Percentiles rank a stretch among this genome's conserved stretches.
These are phyloP conservation scores for Coemansia sp. DNA, from an alignment of 192 early-diverging fungal species.

Conservation along the genomic window DNA sequence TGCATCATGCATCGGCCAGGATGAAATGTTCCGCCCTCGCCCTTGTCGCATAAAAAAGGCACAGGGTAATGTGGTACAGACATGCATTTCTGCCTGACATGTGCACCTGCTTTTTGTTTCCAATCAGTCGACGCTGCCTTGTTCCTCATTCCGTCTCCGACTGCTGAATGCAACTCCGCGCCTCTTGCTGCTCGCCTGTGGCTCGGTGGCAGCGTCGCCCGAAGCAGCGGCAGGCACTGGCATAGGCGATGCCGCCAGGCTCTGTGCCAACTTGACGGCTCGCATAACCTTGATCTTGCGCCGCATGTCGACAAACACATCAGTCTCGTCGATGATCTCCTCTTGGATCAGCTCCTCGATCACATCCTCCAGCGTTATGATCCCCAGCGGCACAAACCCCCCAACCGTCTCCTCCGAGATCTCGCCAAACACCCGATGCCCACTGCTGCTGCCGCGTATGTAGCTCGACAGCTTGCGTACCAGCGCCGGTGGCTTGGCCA, in stretches of 20 bases:
- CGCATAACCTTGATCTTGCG: conserved; percentile 48
- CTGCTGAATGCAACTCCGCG: conserved; percentile 25
- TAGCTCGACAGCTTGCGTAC: conserved; percentile 37
- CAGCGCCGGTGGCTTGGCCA: conserved; percentile 15
- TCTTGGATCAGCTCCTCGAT: conserved; percentile 84
- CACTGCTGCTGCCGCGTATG: conserved; percentile 17
- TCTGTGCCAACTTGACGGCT: conserved; percentile 41
- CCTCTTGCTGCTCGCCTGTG: conserved; percentile 1
- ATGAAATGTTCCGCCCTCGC: too few relatives aligned
- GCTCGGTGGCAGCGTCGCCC: neutral
- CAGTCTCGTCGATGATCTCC: conserved; percentile 81
- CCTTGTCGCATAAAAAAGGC: too few relatives aligned
- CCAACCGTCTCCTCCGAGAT: conserved; percentile 40
- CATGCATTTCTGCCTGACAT: neutral
- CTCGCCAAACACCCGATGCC: conserved; percentile 14
- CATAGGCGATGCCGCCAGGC: neutral
- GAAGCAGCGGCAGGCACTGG: neutral
- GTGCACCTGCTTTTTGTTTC: neutral
- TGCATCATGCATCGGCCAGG: neutral
- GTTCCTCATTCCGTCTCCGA: conserved; percentile 22
- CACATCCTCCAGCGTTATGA: conserved; percentile 81
- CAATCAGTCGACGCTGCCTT: neutral
- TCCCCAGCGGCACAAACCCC: conserved; percentile 58
- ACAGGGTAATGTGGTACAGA: too few relatives aligned
- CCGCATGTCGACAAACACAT: conserved; percentile 60